Base-by-base conservation (phyloP, 768 basidiomycete species). In the Suillus subalutaceus region DNA sequence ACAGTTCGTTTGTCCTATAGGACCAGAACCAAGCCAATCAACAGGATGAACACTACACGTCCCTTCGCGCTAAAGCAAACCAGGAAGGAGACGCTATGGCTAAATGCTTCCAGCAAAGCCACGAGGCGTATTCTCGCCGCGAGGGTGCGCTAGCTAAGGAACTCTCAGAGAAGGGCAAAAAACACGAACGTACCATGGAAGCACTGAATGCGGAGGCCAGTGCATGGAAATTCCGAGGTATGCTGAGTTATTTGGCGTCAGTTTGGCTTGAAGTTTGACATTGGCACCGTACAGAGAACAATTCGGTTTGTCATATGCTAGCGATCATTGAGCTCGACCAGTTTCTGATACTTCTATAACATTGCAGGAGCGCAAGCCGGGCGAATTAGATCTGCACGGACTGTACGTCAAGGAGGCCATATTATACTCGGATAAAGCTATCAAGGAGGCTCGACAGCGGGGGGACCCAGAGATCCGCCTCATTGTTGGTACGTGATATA, bases 331-430 rank as follows among this genome's bases (percentile, higher is more conserved):
- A 26, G 40, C 58, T 41, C 37, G 16, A 26, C 16, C 32, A 32
- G 50, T 35, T 30, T 10, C 40, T 59, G 18, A 59, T 59, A 5
- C 16, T 40, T 59, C 38, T 12, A 15, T 32, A 20, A 52, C 72
- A 32, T 32, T 3, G 32, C 32, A 90, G 86, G 88, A 91, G 67
- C 88, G 89, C 62, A 77, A 85, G 65, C 84, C 84, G 0, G 92
- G 90, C 2, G 92, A 95, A 75, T 80, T 97, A 55, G 93, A 98
- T 77, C 79, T 98, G 30, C 96, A 98, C 73, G 96, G 94, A 2
- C 80, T 99, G 4, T 97, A 93, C 76, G 96, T 97, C 67, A 94
- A 94, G 73, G 97, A 99, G 78, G 94, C 96, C 26, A 87, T 97
- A 58, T 80, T 84, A 52, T 84, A 84, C 62, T 89, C 87, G 2